Evolutionary conservation across 2,329 filamentous ascomycete species (phyloP).

Genomic region (Pestalotiopsis sp.): DNA sequence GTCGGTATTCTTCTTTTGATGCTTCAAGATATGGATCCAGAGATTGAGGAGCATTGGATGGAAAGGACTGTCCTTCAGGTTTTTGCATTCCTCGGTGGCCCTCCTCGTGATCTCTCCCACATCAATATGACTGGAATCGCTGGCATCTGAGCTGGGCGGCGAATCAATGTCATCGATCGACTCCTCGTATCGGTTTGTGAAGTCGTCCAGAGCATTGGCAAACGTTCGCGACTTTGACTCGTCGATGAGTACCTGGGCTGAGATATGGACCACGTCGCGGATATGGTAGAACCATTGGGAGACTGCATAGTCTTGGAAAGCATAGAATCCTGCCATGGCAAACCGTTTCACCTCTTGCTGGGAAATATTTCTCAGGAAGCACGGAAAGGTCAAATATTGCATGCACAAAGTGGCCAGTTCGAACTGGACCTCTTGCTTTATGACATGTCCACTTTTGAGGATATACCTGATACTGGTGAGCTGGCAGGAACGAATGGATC

Average conservation of each 20-base stretch:
- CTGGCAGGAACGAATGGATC: not conserved
- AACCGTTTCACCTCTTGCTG: conserved; percentile 16
- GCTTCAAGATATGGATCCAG: conserved; percentile 32
- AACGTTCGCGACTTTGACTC: conserved; percentile 12
- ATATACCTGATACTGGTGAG: conserved; percentile 21
- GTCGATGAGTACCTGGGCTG: not conserved
- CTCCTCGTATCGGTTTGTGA: not conserved
- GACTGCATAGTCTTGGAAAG: conserved; percentile 42
- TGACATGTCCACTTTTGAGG: conserved; percentile 26
- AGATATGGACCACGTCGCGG: not conserved
- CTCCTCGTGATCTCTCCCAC: not conserved
- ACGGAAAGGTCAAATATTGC: conserved; percentile 35
- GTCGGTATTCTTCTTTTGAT: conserved; percentile 22
- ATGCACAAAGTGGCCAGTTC: conserved; percentile 36
- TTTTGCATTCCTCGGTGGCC: conserved; percentile 19
- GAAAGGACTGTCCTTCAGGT: conserved; percentile 21
- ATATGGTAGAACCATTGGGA: conserved; percentile 37
- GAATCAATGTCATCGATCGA: not conserved
- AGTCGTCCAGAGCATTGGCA: conserved; percentile 9
- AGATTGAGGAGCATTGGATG: conserved; percentile 28
- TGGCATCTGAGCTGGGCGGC: not conserved
- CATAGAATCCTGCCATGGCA: conserved; percentile 32
- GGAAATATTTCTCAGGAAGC: conserved; percentile 28
- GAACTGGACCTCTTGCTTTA: conserved; percentile 28
- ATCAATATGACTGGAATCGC: not conserved